A percentile compares a stretch with the other conserved stretches of the same genome.
Conservation (phyloP, 2,329 filamentous ascomycete genomes). For the Penicillium sp. region DNA sequence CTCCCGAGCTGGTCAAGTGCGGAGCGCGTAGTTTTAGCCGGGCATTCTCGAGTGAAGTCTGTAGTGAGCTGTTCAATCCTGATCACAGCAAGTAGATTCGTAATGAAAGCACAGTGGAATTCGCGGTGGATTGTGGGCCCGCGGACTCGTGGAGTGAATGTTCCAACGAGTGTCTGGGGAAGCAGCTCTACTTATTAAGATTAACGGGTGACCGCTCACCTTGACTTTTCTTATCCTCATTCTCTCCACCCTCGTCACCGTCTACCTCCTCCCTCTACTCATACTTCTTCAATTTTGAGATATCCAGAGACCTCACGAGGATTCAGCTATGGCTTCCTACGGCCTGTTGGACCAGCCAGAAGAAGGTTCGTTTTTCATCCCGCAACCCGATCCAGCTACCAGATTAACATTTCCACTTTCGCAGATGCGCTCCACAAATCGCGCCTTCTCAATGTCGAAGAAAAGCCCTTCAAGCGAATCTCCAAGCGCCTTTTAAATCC, state of each 20-base stretch:
- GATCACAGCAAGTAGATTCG: neutral
- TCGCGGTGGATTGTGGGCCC: constrained; percentile 2
- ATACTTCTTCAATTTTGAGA: neutral
- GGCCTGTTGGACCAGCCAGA: constrained; percentile 67
- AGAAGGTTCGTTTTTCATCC: constrained; percentile 32
- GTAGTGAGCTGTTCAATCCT: neutral
- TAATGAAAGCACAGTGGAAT: neutral
- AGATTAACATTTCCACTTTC: constrained; percentile 16
- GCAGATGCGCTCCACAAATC: constrained; percentile 77
- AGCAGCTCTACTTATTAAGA: constrained; percentile 2
- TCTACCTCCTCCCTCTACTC: neutral
- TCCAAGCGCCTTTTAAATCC: constrained; percentile 71
- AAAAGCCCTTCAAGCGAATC: constrained; percentile 85
- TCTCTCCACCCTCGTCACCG: constrained; percentile 3
- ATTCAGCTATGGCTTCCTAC: constrained; percentile 51
- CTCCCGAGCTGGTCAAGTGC: constrained; percentile 6
- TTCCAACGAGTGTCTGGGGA: constrained; percentile 5
- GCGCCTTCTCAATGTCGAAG: constrained; percentile 82
- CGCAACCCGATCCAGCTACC: constrained; percentile 5
- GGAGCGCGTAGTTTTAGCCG: constrained; percentile 14
- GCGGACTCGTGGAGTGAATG: constrained; percentile 1
- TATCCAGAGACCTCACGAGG: neutral
- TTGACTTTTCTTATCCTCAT: constrained; percentile 20
- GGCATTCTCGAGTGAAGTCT: constrained; percentile 10
- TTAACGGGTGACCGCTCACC: constrained; percentile 16